phyloP scores from a whole-genome alignment of 371 early-diverging fungal species.

The Mucor lusitanicus region DNA sequence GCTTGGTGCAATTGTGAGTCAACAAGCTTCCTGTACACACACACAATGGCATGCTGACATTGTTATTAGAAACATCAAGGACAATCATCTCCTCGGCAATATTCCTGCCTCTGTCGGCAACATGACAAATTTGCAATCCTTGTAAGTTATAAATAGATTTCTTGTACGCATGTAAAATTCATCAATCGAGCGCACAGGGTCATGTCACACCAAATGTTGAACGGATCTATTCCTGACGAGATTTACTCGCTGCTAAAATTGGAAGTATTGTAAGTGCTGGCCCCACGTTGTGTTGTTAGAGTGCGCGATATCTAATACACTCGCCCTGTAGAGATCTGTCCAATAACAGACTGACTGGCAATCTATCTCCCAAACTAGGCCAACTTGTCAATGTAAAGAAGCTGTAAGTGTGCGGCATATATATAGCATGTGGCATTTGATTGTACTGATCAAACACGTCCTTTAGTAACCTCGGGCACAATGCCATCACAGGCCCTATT shows the following conservation, averaged over 20 bases:
- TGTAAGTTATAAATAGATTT: constrained; percentile 31
- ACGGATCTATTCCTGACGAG: constrained; percentile 42
- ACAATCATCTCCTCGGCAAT: constrained; percentile 36
- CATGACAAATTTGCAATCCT: constrained; percentile 29
- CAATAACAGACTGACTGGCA: constrained; percentile 53
- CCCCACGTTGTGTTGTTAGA: background rate
- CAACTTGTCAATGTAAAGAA: constrained; percentile 40
- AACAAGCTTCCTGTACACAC: background rate
- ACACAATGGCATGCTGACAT: background rate
- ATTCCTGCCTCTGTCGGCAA: constrained; percentile 41
- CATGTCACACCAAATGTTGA: constrained; percentile 39
- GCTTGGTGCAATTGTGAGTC: constrained; percentile 32
- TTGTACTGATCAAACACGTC: background rate
- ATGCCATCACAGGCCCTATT: constrained; percentile 43
- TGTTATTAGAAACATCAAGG: constrained; percentile 34
- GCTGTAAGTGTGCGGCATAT: constrained; percentile 32
- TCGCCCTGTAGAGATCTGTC: constrained; percentile 44
- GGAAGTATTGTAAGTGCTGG: constrained; percentile 27
- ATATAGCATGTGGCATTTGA: background rate
- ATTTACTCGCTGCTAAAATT: constrained; percentile 33
- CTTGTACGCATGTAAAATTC: background rate
- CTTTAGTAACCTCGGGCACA: constrained; percentile 51
- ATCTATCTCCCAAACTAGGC: constrained; percentile 44
- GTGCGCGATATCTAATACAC: background rate
- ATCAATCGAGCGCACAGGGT: constrained; percentile 14